These are phyloP conservation scores for Carex sylvatica DNA, from an alignment of 202 grass and related monocot species.

Conservation along the genomic window DNA sequence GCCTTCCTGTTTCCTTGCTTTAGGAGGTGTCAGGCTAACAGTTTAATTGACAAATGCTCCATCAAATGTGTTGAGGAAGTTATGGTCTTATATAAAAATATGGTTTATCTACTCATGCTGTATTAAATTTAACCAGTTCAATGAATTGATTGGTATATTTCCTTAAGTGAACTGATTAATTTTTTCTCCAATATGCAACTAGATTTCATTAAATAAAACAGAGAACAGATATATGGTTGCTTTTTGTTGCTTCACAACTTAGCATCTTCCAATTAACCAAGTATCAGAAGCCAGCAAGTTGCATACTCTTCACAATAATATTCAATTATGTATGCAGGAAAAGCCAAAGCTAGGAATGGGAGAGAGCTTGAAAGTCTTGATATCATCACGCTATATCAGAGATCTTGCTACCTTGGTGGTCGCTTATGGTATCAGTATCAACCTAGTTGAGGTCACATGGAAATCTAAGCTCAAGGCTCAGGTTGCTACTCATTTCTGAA, in stretches of 20 bases:
- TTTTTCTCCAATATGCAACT: not conserved
- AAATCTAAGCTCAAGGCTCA: constrained; percentile 99
- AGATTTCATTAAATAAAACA: not conserved
- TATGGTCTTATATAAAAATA: not conserved
- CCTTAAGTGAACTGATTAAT: not conserved
- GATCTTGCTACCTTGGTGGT: constrained; percentile 98
- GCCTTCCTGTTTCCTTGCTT: not conserved
- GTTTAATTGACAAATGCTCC: not conserved
- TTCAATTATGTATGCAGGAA: constrained; percentile 41
- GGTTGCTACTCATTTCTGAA: constrained; percentile 27
- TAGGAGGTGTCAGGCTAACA: not conserved
- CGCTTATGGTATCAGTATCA: constrained; percentile 99
- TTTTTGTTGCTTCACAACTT: not conserved
- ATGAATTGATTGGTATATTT: not conserved
- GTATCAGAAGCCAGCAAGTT: not conserved
- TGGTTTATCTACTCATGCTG: not conserved
- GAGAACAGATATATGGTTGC: not conserved
- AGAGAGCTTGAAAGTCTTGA: constrained; percentile 91
- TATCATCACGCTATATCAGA: constrained; percentile 92
- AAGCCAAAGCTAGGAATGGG: constrained; percentile 91
- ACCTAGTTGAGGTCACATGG: constrained; percentile 97
- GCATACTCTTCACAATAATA: not conserved
- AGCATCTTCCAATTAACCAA: not conserved
- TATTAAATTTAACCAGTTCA: not conserved
- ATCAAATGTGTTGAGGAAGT: not conserved